Evolutionary conservation across 257 asterid species (phyloP), one percentile per base, ranked within the genome.

Genomic region (Nicotiana otophora): DNA sequence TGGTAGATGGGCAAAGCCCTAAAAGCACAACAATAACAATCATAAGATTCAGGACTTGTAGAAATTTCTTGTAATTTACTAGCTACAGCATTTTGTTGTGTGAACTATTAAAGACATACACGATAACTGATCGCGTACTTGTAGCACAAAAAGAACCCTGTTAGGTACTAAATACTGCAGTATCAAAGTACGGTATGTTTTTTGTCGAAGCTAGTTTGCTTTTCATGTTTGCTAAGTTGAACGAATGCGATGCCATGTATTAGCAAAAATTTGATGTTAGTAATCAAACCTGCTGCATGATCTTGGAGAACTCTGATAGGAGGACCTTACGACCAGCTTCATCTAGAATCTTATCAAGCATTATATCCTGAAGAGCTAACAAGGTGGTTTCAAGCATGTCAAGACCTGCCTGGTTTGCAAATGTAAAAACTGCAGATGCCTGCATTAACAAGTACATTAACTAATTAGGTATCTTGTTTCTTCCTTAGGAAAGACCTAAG

Each of bases 381-480:
- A 94, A 90, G 31, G 97, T 95, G 0, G 99, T 94, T 85, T 95
- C 99, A n/a, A 95, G 94, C 99, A 95, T 91, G 93, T 95, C 98
- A 0, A 95, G 98, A 11, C 99, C 98, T 0, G 97, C 98, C 86
- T 95, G 98, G 89, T 95, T 95, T 19, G 97, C 97, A 76, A 95
- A 94, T 16, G 94, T 91, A 82, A 95, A 94, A 16, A 91, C 97
- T 2, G 97, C 97, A 4, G 96, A 92, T 33, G 96, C 96, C 99
- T 95, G 93, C 79, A 89, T 33, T 57, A 3, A 54, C 6, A 74
- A 74, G 62, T 46, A 46, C 62, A 48, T 11, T 48, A 7, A 74
- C 42, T 23, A 74, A 8, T 74, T 48, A 74, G 4, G 16, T 74
- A 15, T 26, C 42, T 48, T 74, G 62, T 26, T 74, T 48, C 26